These are phyloP conservation scores for Solanum chiquidenum DNA, from an alignment of 257 asterid genomes.

Conservation along the genomic window DNA sequence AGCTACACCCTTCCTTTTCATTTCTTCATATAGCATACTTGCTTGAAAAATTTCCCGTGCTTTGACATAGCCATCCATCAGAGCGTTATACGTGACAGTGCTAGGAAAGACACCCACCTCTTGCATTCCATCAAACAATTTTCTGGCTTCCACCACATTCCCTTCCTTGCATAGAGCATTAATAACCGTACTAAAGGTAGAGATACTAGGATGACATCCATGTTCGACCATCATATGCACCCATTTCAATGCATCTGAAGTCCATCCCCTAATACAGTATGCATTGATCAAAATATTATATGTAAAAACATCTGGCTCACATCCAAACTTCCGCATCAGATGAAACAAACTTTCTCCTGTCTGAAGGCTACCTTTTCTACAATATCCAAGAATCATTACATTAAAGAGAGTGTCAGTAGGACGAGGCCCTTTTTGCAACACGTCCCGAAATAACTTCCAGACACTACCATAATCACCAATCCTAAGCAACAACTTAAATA, in stretches of 20 bases:
- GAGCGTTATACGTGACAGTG: slow-evolving; percentile 40
- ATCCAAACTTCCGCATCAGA: slow-evolving; percentile 61
- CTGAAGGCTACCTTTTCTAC: slow-evolving; percentile 47
- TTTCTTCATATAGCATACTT: slow-evolving; percentile 53
- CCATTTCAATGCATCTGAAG: slow-evolving; percentile 45
- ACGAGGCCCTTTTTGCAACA: slow-evolving; percentile 53
- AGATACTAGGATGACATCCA: slow-evolving; percentile 51
- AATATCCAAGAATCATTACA: slow-evolving; percentile 71
- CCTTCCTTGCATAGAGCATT: slow-evolving; percentile 80
- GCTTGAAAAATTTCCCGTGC: slow-evolving; percentile 61
- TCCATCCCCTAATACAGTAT: slow-evolving; percentile 67
- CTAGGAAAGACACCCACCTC: slow-evolving; percentile 49
- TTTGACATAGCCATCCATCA: slow-evolving; percentile 90
- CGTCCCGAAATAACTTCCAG: slow-evolving; percentile 68
- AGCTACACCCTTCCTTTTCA: slow-evolving; percentile 52
- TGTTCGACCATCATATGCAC: slow-evolving; percentile 56
- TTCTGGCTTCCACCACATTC: slow-evolving; percentile 60
- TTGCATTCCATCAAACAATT: slow-evolving; percentile 46
- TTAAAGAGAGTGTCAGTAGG: slow-evolving; percentile 53
- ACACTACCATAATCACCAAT: slow-evolving; percentile 64
- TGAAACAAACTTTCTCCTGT: slow-evolving; percentile 64
- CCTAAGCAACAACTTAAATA: slow-evolving; percentile 54
- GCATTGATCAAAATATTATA: slow-evolving; percentile 78
- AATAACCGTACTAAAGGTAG: slow-evolving; percentile 57
- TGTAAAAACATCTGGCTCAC: slow-evolving; percentile 54